Conservation (phyloP, 225 moss, liverwort and hornwort species). For the Pseudisothecium myosuroides region DNA sequence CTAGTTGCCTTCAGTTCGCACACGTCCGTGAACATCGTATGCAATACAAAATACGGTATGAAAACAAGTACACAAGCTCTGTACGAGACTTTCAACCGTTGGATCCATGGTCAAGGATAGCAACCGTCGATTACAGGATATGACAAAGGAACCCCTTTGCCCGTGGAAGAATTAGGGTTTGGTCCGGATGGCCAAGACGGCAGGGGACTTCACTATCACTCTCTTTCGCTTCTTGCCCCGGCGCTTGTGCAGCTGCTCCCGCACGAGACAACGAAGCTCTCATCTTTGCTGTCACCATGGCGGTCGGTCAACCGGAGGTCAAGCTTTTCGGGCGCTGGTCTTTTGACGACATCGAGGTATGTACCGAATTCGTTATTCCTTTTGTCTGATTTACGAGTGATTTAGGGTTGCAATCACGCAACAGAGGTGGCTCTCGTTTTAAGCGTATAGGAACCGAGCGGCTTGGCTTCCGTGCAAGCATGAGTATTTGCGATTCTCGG, state of each 20-base stretch:
- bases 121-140: not conserved
- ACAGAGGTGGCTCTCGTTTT: not conserved
- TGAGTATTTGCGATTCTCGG: not conserved
- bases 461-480: not conserved
- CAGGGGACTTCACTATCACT: accelerated
- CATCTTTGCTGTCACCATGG: not conserved
- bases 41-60: not conserved
- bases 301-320: slow-evolving; percentile 52
- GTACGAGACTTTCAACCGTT: not conserved
- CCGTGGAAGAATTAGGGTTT: not conserved
- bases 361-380: not conserved
- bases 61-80: not conserved
- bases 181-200: not conserved
- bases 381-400: not conserved
- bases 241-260: not conserved
- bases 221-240: not conserved
- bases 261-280: not conserved
- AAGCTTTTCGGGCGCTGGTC: slow-evolving; percentile 75
- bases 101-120: not conserved
- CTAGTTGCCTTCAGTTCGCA: too few relatives aligned
- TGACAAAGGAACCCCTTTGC: not conserved
- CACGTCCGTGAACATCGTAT: too few relatives aligned
- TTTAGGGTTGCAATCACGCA: not conserved
- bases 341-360: slow-evolving; percentile 65
- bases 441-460: not conserved